phyloP scores from a whole-genome alignment of 768 basidiomycete species.

The Neoboletus magnificus region DNA sequence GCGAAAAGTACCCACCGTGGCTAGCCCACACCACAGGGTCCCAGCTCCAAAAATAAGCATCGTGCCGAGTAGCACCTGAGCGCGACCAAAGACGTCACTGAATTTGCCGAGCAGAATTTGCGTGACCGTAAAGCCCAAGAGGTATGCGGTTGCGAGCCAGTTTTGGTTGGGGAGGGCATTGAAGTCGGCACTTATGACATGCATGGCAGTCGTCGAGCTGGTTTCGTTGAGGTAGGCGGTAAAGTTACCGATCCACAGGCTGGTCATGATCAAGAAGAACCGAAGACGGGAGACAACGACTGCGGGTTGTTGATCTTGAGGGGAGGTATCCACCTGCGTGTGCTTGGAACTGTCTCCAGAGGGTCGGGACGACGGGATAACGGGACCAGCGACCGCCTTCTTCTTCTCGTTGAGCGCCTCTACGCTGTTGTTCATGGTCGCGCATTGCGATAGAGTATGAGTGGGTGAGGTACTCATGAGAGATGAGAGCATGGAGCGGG shows the following conservation, averaged over 20 bases:
- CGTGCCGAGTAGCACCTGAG: conserved; percentile 32
- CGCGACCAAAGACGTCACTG: conserved; percentile 35
- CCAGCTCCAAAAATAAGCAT: conserved; percentile 35
- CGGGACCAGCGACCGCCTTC: conserved; percentile 3
- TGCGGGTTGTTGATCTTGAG: conserved; percentile 21
- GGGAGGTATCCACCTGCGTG: not conserved
- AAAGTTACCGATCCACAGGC: conserved; percentile 35
- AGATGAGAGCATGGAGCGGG: conserved; percentile 4
- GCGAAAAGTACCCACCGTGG: conserved; percentile 21
- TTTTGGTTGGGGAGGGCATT: conserved; percentile 31
- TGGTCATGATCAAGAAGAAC: conserved; percentile 35
- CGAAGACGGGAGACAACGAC: conserved; percentile 27
- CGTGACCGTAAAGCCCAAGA: conserved; percentile 36
- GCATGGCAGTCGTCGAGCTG: conserved; percentile 35
- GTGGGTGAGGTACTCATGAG: conserved; percentile 29
- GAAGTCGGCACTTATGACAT: conserved; percentile 32
- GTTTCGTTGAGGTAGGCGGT: conserved; percentile 37
- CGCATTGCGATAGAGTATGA: conserved; percentile 30
- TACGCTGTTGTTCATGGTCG: conserved; percentile 29
- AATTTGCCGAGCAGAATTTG: conserved; percentile 35
- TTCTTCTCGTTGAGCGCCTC: conserved; percentile 27
- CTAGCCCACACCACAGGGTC: conserved; percentile 34
- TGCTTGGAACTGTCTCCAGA: not conserved
- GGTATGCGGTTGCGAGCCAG: conserved; percentile 35
- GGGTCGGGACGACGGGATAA: not conserved